Conservation (phyloP, 805 yeast species). For the Lachancea mirantina region DNA sequence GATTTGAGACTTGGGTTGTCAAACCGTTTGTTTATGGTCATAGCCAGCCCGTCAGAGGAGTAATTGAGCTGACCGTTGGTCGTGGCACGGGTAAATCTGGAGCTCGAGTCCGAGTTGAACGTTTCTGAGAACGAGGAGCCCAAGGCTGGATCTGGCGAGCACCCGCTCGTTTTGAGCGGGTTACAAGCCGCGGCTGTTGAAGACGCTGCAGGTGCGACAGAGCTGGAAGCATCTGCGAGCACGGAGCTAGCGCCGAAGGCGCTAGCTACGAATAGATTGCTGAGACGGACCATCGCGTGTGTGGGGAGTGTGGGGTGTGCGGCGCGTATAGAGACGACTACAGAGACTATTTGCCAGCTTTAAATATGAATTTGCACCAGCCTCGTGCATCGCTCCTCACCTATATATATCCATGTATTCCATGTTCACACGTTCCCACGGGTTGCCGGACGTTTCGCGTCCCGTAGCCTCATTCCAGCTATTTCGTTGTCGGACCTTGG, state of each 20-base stretch:
- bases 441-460: too few species aligned
- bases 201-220: conserved; percentile 1
- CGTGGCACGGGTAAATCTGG: conserved; percentile 37
- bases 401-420: too few species aligned
- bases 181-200: conserved; percentile 32
- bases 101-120: conserved; percentile 41
- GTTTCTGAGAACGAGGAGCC: conserved; percentile 47
- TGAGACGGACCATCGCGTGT: background rate
- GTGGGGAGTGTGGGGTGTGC: too few species aligned
- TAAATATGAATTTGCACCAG: too few species aligned
- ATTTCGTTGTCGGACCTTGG: too few species aligned
- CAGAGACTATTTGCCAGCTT: too few species aligned
- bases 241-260: conserved; percentile 2
- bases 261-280: background rate
- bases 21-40: conserved; percentile 53
- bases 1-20: conserved; percentile 78
- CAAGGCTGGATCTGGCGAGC: conserved; percentile 53
- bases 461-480: too few species aligned
- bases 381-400: too few species aligned
- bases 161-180: conserved; percentile 35
- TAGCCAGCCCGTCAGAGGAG: conserved; percentile 48
- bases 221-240: conserved; percentile 1
- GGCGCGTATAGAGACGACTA: too few species aligned
- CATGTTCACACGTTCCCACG: too few species aligned
- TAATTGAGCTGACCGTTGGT: conserved; percentile 39